phyloP scores from a whole-genome alignment of 345 rosid genomes.

The Tarenaya hassleriana region DNA sequence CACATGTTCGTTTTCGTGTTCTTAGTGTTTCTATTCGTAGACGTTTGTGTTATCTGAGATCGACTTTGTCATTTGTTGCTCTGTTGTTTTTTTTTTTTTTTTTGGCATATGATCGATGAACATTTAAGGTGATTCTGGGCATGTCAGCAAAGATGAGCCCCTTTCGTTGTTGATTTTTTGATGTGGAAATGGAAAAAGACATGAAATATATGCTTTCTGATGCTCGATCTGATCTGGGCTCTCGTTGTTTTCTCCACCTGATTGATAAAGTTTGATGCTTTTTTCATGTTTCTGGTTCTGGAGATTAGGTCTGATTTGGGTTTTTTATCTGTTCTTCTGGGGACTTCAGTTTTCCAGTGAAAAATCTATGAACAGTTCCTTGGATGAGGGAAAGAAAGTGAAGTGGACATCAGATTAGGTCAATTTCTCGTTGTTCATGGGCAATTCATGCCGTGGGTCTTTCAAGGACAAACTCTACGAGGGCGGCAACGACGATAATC shows the following conservation, averaged over 20 bases:
- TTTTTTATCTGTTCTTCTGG: neutral
- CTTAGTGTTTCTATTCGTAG: too few relatives aligned
- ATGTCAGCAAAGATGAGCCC: conserved; percentile 5
- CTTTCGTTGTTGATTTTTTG: neutral
- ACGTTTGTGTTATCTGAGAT: conserved; percentile 10
- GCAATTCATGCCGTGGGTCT: conserved; percentile 98
- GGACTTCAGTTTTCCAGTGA: neutral
- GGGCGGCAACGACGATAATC: conserved; percentile 46
- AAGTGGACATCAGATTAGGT: conserved; percentile 19
- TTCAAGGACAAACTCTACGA: conserved; percentile 63
- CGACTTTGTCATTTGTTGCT: conserved; percentile 11
- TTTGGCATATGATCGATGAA: conserved; percentile 19
- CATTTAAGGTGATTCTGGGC: conserved; percentile 20
- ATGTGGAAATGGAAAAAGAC: neutral
- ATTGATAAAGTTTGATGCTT: conserved; percentile 5
- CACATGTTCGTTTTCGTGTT: too few relatives aligned
- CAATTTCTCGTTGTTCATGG: conserved; percentile 50
- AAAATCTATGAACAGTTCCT: conserved; percentile 14
- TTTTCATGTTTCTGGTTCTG: conserved; percentile 1
- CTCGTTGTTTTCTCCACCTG: neutral
- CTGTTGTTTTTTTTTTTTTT: conserved; percentile 2
- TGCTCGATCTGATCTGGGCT: conserved; percentile 28
- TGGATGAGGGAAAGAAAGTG: conserved; percentile 33
- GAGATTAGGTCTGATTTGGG: conserved; percentile 8
- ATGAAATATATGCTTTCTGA: neutral